Percentiles rank a stretch among this genome's conserved stretches.
phyloP scores from a whole-genome alignment of 2,329 filamentous ascomycete species.

The Cladobotryum mycophilum region DNA sequence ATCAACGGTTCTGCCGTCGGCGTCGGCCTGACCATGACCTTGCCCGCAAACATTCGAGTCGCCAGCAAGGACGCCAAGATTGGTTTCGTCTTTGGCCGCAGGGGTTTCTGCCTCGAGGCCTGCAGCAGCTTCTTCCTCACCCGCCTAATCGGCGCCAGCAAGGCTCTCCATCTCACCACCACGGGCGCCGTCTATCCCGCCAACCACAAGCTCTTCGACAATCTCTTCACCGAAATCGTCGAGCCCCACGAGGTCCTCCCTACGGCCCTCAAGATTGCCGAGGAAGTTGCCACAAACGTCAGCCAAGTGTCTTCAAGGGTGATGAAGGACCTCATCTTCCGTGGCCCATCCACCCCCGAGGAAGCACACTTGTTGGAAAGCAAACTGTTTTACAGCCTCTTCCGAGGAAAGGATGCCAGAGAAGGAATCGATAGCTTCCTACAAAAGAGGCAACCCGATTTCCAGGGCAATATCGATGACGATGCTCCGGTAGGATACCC shows the following conservation, averaged over 20 bases:
- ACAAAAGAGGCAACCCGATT: constrained; percentile 59
- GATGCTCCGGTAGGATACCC: constrained; percentile 56
- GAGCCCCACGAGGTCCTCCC: constrained; percentile 55
- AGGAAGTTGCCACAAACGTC: constrained; percentile 60
- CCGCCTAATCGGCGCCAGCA: constrained; percentile 57
- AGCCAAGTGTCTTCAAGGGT: constrained; percentile 57
- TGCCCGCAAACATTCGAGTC: constrained; percentile 48
- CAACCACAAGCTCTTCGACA: constrained; percentile 44
- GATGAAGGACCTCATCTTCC: constrained; percentile 67
- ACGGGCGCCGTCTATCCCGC: constrained; percentile 57
- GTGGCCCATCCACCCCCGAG: constrained; percentile 54
- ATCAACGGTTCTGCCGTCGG: constrained; percentile 55
- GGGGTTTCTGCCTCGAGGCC: constrained; percentile 67
- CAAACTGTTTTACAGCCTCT: constrained; percentile 55
- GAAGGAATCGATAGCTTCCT: constrained; percentile 66
- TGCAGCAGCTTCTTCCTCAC: constrained; percentile 67
- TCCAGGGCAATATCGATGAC: constrained; percentile 53
- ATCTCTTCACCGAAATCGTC: constrained; percentile 61
- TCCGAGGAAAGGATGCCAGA: constrained; percentile 51
- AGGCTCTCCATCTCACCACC: constrained; percentile 59
- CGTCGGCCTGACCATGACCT: constrained; percentile 56
- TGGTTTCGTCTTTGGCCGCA: constrained; percentile 66
- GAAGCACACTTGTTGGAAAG: constrained; percentile 65
- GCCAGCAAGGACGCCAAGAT: constrained; percentile 56
- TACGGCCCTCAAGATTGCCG: constrained; percentile 59